A percentile compares a stretch with the other conserved stretches of the same genome.
These are phyloP conservation scores for Taphrina pruni DNA, from an alignment of 1,139 yeast species.

Conservation along the genomic window DNA sequence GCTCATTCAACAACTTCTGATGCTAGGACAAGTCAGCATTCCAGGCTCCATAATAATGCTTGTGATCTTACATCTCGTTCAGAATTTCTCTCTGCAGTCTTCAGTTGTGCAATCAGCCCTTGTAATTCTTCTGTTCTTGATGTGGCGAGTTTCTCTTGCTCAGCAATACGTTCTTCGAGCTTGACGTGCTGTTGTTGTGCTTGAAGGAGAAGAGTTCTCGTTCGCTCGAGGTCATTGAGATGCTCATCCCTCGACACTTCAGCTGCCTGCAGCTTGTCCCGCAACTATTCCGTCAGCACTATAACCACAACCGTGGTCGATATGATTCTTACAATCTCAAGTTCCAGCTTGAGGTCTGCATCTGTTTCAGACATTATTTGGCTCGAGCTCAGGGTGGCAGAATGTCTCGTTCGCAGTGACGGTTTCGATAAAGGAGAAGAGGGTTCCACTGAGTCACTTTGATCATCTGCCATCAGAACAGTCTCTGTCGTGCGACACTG, in stretches of 20 bases:
- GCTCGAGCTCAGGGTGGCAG: neutral
- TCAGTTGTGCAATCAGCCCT: neutral
- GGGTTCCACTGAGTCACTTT: neutral
- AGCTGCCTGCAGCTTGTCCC: constrained; percentile 1
- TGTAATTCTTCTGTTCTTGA: neutral
- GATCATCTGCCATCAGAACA: neutral
- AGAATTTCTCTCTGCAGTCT: neutral
- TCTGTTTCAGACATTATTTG: neutral
- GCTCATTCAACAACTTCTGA: constrained; percentile 1
- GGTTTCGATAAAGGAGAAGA: neutral
- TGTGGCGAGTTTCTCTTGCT: neutral
- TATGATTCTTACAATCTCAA: neutral
- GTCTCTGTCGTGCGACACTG: too few relatives aligned
- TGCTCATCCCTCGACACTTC: constrained; percentile 12
- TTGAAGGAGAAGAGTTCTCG: neutral
- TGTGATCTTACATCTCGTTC: constrained; percentile 11
- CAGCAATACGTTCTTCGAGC: constrained; percentile 9
- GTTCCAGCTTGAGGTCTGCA: neutral
- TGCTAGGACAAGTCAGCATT: constrained; percentile 3
- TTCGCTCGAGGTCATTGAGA: neutral
- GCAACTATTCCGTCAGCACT: neutral
- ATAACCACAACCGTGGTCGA: too few relatives aligned
- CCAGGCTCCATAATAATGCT: neutral
- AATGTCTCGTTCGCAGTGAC: neutral
- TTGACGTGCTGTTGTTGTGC: neutral